phyloP scores from a whole-genome alignment of 768 basidiomycete species.

The Fistulinella prunicolor region DNA sequence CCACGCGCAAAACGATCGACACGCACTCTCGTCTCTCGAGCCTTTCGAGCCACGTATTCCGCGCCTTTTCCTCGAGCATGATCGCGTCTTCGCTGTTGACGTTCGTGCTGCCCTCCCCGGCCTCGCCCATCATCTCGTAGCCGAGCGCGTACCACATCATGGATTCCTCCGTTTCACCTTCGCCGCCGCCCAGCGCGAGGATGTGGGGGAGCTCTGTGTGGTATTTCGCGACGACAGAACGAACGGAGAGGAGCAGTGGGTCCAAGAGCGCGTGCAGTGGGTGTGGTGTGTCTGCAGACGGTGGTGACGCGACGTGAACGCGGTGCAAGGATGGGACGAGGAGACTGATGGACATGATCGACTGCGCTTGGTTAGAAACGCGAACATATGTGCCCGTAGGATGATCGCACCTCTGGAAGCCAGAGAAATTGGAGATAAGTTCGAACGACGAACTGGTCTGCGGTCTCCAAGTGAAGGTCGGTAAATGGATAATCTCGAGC shows the following conservation, averaged over 20 bases:
- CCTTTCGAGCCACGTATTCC: conserved; percentile 53
- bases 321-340: conserved; percentile 56
- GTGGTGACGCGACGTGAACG: conserved; percentile 36
- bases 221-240: conserved; percentile 56
- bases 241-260: conserved; percentile 61
- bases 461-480: conserved; percentile 41
- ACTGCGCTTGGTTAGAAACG: conserved; percentile 40
- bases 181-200: conserved; percentile 55
- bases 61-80: conserved; percentile 51
- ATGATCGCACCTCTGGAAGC: conserved; percentile 63
- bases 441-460: conserved; percentile 57
- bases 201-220: conserved; percentile 60
- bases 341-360: conserved; percentile 63
- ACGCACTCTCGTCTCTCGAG: conserved; percentile 68
- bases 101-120: conserved; percentile 27
- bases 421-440: conserved; percentile 75
- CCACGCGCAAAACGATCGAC: conserved; percentile 10
- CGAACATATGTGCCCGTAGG: background rate
- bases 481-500: conserved; percentile 55
- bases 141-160: conserved; percentile 76
- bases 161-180: conserved; percentile 61
- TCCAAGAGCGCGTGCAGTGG: conserved; percentile 58
- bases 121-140: conserved; percentile 45
- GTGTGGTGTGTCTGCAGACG: conserved; percentile 37
- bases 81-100: conserved; percentile 19